These are phyloP conservation scores for Pisolithus microcarpus DNA, from an alignment of 768 basidiomycete species.

Conservation along the genomic window DNA sequence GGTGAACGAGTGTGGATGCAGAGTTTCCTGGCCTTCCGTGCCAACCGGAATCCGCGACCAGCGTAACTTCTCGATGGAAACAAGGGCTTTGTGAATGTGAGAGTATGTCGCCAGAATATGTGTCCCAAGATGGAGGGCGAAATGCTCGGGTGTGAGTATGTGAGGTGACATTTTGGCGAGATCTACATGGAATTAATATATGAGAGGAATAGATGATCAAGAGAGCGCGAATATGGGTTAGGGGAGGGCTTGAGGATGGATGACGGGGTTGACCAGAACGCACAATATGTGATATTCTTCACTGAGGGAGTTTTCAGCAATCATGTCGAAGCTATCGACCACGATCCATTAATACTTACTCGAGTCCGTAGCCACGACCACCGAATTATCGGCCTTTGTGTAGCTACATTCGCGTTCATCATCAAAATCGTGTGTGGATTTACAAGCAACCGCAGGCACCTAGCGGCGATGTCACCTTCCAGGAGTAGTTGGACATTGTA, in stretches of 20 bases:
- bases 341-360: conserved; percentile 39
- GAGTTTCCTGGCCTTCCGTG: conserved; percentile 30
- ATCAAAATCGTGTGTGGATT: conserved; percentile 29
- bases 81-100: conserved; percentile 63
- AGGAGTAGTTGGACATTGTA: conserved; percentile 76
- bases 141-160: conserved; percentile 74
- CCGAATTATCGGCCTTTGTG: conserved; percentile 81
- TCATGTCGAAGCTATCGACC: background rate
- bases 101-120: conserved; percentile 77
- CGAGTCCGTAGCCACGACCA: conserved; percentile 88
- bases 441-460: conserved; percentile 34
- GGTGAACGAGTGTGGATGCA: conserved; percentile 75
- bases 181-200: conserved; percentile 33
- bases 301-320: conserved; percentile 29
- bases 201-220: background rate
- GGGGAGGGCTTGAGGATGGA: no score
- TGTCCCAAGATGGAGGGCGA: conserved; percentile 80
- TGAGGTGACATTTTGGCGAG: conserved; percentile 87
- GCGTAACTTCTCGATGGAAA: conserved; percentile 71
- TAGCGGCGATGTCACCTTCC: conserved; percentile 76
- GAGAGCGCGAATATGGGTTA: no score
- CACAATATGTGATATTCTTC: conserved; percentile 64
- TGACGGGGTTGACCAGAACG: conserved; percentile 5
- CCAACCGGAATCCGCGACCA: conserved; percentile 73
- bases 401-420: conserved; percentile 41